These are phyloP conservation scores for Barnettozyma populi DNA, from an alignment of 805 yeast genomes.

Conservation along the genomic window DNA sequence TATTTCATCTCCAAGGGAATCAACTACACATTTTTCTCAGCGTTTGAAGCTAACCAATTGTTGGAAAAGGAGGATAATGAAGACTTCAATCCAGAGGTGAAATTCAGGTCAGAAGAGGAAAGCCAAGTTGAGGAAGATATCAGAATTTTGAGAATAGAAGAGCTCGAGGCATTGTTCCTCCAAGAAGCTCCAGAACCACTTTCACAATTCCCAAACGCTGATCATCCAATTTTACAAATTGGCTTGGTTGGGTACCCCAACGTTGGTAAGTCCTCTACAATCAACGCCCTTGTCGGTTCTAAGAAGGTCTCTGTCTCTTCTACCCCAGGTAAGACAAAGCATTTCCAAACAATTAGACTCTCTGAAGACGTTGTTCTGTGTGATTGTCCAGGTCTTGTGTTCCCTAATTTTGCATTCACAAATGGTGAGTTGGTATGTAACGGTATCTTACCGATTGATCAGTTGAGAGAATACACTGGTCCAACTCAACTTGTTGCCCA, in stretches of 20 bases:
- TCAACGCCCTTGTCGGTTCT: slow-evolving; percentile 92
- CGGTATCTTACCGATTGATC: slow-evolving; percentile 98
- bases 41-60: slow-evolving; percentile 73
- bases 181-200: slow-evolving; percentile 69
- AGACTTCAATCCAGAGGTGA: slow-evolving; percentile 10
- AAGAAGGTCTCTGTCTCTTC: slow-evolving; percentile 97
- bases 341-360: slow-evolving; percentile 90
- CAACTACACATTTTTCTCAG: slow-evolving; percentile 88
- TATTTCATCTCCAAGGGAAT: slow-evolving; percentile 68
- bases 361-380: slow-evolving; percentile 81
- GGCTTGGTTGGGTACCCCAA: slow-evolving; percentile 98
- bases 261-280: slow-evolving; percentile 95
- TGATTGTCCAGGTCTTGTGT: slow-evolving; percentile 98
- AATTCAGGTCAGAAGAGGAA: slow-evolving; percentile 11
- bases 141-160: slow-evolving; percentile 72
- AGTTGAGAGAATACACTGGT: slow-evolving; percentile 85
- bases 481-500: slow-evolving; percentile 82
- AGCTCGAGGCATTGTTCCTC: slow-evolving; percentile 76
- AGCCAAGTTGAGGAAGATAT: slow-evolving; percentile 42
- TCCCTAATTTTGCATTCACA: slow-evolving; percentile 95
- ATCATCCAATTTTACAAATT: slow-evolving; percentile 66
- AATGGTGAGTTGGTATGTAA: slow-evolving; percentile 95
- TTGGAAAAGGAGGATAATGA: slow-evolving; percentile 54
- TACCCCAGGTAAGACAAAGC: slow-evolving; percentile 98
- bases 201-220: slow-evolving; percentile 50